Evolutionary conservation across 2,329 filamentous ascomycete species (phyloP).

Genomic region (Cryphonectria naterciae): DNA sequence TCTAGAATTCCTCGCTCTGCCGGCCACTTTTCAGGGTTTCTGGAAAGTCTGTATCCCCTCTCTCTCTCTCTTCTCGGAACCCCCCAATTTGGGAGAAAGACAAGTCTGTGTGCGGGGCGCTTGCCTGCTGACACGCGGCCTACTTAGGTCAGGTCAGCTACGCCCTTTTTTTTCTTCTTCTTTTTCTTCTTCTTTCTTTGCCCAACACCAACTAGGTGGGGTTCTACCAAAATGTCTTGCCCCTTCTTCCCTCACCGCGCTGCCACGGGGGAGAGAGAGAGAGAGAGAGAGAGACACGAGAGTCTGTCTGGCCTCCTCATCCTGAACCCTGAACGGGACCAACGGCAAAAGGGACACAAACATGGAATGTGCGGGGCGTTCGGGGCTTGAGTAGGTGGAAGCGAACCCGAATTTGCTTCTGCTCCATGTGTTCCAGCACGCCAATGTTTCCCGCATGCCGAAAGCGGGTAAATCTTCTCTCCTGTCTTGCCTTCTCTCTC

Average conservation of each 20-base stretch:
- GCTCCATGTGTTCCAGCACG: not conserved
- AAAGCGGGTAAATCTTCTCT: not conserved
- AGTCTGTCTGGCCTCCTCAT: too few species aligned
- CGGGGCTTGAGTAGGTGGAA: constrained; percentile 9
- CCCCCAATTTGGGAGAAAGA: not conserved
- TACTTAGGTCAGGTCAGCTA: not conserved
- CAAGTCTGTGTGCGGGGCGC: not conserved
- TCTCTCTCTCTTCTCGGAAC: too few species aligned
- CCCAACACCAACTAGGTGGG: too few species aligned
- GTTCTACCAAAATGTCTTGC: too few species aligned
- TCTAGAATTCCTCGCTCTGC: constrained; percentile 12
- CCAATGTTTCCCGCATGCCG: not conserved
- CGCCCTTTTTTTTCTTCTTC: not conserved
- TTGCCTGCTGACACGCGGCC: not conserved
- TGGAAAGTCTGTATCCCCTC: not conserved
- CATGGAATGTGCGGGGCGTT: not conserved
- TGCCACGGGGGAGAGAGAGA: too few species aligned
- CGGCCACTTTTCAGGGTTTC: not conserved
- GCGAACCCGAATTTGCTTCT: not conserved
- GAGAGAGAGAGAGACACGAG: too few species aligned
- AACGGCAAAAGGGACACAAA: not conserved
- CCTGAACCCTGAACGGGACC: too few species aligned
- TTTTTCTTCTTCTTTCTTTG: not conserved
- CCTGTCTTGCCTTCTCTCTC: too few species aligned
- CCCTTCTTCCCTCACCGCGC: too few species aligned